phyloP scores from a whole-genome alignment of 148 eudicot species.

The Amaranthus cruentus region DNA sequence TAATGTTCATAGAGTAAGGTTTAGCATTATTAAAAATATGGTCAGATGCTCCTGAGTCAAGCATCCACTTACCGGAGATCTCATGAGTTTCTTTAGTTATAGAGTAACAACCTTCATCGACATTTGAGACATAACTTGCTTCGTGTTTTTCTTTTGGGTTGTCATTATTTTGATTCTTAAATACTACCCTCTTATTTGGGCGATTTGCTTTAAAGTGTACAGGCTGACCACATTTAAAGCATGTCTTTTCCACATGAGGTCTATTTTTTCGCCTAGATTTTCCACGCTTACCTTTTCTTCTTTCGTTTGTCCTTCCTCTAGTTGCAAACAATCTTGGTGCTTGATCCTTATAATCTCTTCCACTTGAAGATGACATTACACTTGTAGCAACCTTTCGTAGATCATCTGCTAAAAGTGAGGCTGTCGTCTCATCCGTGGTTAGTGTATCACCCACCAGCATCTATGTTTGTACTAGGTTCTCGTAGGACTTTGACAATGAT shows the following conservation, averaged over 20 bases:
- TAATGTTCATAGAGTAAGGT: no score
- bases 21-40: not conserved
- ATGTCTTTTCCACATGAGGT: not conserved
- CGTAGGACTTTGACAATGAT: not conserved
- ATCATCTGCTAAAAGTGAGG: constrained; percentile 17
- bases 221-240: not conserved
- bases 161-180: constrained; percentile 2
- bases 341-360: no score
- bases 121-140: not conserved
- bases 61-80: constrained; percentile 1
- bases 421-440: constrained; percentile 7
- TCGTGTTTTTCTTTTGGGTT: constrained; percentile 2
- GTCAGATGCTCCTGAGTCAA: constrained; percentile 7
- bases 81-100: not conserved
- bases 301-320: no score
- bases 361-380: not conserved
- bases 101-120: constrained; percentile 6
- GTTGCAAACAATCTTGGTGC: no score
- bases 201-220: not conserved
- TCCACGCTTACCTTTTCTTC: no score
- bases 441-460: constrained; percentile 16
- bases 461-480: constrained; percentile 8
- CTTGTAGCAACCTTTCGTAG: constrained; percentile 16
- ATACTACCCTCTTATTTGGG: constrained; percentile 5
- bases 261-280: not conserved